phyloP scores from a whole-genome alignment of 2,329 filamentous ascomycete species.

The Botrytis fabae region DNA sequence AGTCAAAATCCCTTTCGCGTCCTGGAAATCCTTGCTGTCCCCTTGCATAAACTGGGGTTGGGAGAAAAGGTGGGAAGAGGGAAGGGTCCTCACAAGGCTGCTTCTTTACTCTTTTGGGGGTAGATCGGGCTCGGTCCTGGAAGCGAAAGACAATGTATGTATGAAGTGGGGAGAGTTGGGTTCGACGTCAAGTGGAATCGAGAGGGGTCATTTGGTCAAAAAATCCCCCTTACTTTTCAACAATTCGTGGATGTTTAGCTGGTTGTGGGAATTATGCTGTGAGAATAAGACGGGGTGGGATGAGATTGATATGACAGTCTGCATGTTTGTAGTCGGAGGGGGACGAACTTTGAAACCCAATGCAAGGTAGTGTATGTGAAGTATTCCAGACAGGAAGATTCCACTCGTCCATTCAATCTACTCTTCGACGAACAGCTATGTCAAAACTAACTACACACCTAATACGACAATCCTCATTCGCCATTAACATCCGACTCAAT shows the following conservation, averaged over 20 bases:
- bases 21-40: not conserved
- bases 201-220: not conserved
- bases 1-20: not conserved
- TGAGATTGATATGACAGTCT: not conserved
- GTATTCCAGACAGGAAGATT: not conserved
- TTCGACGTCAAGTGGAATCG: not conserved
- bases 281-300: not conserved
- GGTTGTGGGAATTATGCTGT: not conserved
- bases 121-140: not conserved
- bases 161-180: not conserved
- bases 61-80: not conserved
- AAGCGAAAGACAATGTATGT: not conserved
- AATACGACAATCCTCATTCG: not conserved
- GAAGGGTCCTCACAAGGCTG: not conserved
- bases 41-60: conserved; percentile 9
- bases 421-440: not conserved
- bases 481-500: not conserved
- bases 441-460: not conserved
- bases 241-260: not conserved
- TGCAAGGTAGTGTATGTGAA: not conserved
- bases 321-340: not conserved
- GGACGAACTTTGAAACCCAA: not conserved
- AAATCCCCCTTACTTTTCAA: not conserved
- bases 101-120: not conserved
- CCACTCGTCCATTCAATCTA: not conserved